Percentiles rank a stretch among this genome's conserved stretches.
These are phyloP conservation scores for Tylopilus orsonianus DNA, from an alignment of 1,284 basidiomycete species.

Conservation along the genomic window DNA sequence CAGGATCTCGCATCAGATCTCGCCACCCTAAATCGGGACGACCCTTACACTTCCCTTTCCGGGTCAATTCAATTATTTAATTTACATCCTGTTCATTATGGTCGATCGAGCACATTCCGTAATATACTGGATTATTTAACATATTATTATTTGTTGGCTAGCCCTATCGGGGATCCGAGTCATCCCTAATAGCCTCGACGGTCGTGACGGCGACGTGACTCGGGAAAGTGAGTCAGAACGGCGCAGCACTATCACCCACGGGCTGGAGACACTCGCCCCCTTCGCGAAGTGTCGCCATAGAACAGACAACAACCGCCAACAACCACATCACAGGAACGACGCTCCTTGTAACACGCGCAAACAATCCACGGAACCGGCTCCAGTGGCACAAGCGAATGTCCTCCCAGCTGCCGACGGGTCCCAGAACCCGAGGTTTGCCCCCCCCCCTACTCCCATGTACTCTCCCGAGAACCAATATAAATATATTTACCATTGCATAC, in stretches of 20 bases:
- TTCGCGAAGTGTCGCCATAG: constrained; percentile 20
- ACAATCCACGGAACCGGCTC: constrained; percentile 31
- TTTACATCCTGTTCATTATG: constrained; percentile 33
- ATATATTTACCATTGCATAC: neutral
- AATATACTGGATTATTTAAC: constrained; percentile 18
- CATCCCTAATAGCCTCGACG: neutral
- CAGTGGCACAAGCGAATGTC: constrained; percentile 8
- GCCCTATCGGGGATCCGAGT: constrained; percentile 6
- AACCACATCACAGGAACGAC: constrained; percentile 27
- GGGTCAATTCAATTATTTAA: constrained; percentile 35
- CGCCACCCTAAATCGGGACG: constrained; percentile 15
- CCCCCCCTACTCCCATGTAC: neutral
- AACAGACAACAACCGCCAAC: constrained; percentile 11
- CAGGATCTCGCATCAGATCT: constrained; percentile 24
- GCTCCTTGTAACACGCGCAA: constrained; percentile 11
- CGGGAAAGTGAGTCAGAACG: constrained; percentile 18
- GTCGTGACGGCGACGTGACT: constrained; percentile 19
- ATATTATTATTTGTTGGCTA: constrained; percentile 10
- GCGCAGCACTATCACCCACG: constrained; percentile 28
- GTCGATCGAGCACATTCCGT: constrained; percentile 30
- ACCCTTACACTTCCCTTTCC: constrained; percentile 23
- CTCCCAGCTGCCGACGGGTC: constrained; percentile 20
- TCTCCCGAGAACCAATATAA: no score
- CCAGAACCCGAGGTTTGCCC: constrained; percentile 16
- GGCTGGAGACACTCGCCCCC: neutral